Percentiles rank a stretch among this genome's conserved stretches.
These are phyloP conservation scores for Immersiporthe knoxdaviesiana DNA, from an alignment of 2,329 filamentous ascomycete genomes.

Conservation along the genomic window DNA sequence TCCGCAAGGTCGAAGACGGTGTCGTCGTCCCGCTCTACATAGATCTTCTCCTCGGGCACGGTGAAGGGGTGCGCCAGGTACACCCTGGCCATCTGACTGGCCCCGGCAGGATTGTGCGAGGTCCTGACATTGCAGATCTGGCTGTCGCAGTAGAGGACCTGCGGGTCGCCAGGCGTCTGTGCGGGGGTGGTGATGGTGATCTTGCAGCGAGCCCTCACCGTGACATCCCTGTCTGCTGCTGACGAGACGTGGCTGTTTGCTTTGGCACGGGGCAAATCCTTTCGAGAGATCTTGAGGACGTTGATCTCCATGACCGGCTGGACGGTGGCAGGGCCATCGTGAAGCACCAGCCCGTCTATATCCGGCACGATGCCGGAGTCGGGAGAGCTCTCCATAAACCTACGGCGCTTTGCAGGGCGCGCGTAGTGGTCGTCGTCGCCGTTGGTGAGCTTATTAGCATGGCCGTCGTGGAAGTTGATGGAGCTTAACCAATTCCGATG, in stretches of 20 bases:
- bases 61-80: conserved; percentile 54
- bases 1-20: conserved; percentile 52
- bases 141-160: conserved; percentile 56
- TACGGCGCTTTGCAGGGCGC: conserved; percentile 55
- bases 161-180: conserved; percentile 41
- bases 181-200: conserved; percentile 43
- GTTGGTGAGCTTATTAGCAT: conserved; percentile 32
- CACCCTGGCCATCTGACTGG: conserved; percentile 52
- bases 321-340: conserved; percentile 31
- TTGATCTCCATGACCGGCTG: conserved; percentile 55
- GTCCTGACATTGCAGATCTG: conserved; percentile 57
- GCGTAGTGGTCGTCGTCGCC: conserved; percentile 41
- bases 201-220: conserved; percentile 47
- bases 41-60: conserved; percentile 56
- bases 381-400: conserved; percentile 46
- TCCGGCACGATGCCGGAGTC: conserved; percentile 34
- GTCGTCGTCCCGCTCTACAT: conserved; percentile 52
- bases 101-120: conserved; percentile 51
- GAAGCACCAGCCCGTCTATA: conserved; percentile 30
- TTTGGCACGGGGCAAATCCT: conserved; percentile 47
- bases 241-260: conserved; percentile 41
- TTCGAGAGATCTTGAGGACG: conserved; percentile 56
- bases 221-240: conserved; percentile 41
- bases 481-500: conserved; percentile 57
- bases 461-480: conserved; percentile 46